phyloP scores from a whole-genome alignment of 257 asterid genomes.

The Gentiana dahurica region DNA sequence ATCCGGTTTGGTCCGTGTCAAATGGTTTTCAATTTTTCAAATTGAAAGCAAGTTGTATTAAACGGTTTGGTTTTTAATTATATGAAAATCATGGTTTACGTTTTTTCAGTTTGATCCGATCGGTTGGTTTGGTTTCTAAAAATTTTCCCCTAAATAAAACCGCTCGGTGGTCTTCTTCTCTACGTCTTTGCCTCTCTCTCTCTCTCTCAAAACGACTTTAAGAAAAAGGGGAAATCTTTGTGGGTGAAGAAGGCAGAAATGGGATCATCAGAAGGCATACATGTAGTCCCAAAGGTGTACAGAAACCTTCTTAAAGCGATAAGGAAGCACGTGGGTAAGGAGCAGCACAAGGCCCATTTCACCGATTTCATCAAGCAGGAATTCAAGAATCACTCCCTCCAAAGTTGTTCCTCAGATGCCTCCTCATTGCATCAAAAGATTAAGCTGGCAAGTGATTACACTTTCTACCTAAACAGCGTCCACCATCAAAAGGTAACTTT shows the following conservation, averaged over 20 bases:
- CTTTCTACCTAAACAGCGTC: slow-evolving; percentile 62
- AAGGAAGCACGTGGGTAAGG: slow-evolving; percentile 53
- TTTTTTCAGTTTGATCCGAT: no score
- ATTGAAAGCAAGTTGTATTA: no score
- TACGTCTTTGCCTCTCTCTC: no score
- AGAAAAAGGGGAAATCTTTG: no score
- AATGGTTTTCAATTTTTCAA: no score
- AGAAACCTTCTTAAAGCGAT: slow-evolving; percentile 61
- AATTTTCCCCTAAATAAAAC: no score
- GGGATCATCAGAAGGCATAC: slow-evolving; percentile 31
- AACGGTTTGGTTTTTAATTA: no score
- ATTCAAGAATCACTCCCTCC: slow-evolving; percentile 27
- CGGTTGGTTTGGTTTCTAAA: no score
- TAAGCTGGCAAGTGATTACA: slow-evolving; percentile 64
- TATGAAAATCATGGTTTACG: no score
- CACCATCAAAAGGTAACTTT: slow-evolving; percentile 74
- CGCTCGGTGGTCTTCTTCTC: no score
- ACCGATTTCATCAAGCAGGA: slow-evolving; percentile 54
- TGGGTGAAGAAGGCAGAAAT: slow-evolving; percentile 4
- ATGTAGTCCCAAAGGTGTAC: slow-evolving; percentile 34
- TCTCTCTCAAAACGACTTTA: no score
- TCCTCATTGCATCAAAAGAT: slow-evolving; percentile 19
- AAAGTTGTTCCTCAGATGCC: slow-evolving; percentile 15
- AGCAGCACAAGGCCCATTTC: slow-evolving; percentile 54
- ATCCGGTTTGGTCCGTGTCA: no score